A percentile compares a stretch with the other conserved stretches of the same genome.
These are phyloP conservation scores for Phytophthora hybrid DNA, from an alignment of 352 stramenopile genomes.

Conservation along the genomic window DNA sequence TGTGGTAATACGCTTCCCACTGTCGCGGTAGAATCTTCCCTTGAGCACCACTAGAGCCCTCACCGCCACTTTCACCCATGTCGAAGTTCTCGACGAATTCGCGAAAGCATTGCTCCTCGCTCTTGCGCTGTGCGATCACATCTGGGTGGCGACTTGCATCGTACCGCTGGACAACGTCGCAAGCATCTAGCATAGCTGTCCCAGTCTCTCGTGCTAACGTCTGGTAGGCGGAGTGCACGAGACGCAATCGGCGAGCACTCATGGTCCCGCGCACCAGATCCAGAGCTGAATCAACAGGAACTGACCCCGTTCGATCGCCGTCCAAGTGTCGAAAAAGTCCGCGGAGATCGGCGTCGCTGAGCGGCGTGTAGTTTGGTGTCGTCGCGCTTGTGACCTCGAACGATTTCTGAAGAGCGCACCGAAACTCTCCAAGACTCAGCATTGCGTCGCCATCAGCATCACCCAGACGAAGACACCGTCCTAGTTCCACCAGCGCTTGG, in stretches of 20 bases:
- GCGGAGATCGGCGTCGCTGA: constrained; percentile 78
- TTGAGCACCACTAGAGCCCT: not conserved
- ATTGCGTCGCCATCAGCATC: constrained; percentile 74
- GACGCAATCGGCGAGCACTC: constrained; percentile 62
- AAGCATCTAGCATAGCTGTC: constrained; percentile 54
- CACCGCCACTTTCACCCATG: constrained; percentile 41
- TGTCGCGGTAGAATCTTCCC: constrained; percentile 55
- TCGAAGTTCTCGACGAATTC: constrained; percentile 86
- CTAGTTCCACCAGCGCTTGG: constrained; percentile 69
- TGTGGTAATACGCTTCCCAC: constrained; percentile 91
- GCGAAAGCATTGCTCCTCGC: constrained; percentile 70
- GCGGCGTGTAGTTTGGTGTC: constrained; percentile 26
- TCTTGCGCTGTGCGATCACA: constrained; percentile 67
- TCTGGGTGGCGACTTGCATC: constrained; percentile 78
- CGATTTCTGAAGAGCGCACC: constrained; percentile 63
- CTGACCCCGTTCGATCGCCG: constrained; percentile 64
- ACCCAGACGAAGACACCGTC: constrained; percentile 69
- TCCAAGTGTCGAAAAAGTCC: constrained; percentile 86
- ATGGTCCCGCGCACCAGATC: constrained; percentile 87
- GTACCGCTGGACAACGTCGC: constrained; percentile 72
- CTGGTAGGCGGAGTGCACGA: constrained; percentile 86
- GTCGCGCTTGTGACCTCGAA: constrained; percentile 36
- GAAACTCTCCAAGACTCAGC: constrained; percentile 83
- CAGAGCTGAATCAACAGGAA: constrained; percentile 85
- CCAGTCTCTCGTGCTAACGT: constrained; percentile 61